Percentiles rank a stretch among this genome's conserved stretches.
Evolutionary conservation across 1,139 yeast genomes (phyloP).

Genomic region (Candida freyschussii): DNA sequence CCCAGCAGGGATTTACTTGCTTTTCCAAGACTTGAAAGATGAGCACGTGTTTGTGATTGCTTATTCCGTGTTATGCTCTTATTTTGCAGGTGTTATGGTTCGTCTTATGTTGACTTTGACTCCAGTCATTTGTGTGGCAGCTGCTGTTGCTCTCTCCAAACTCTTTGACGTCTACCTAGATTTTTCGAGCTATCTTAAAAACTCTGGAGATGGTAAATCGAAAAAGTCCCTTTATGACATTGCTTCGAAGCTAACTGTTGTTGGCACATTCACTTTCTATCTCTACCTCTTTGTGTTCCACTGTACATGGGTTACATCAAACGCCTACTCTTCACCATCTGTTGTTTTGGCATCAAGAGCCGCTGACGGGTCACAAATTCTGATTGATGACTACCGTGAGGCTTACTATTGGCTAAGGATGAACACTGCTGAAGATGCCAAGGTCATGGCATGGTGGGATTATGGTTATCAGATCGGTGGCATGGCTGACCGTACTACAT

Average conservation of each 20-base stretch:
- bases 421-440: slow-evolving; percentile 96
- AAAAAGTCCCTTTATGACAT: slow-evolving; percentile 33
- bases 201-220: slow-evolving; percentile 4
- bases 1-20: slow-evolving; percentile 94
- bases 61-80: slow-evolving; percentile 86
- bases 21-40: slow-evolving; percentile 84
- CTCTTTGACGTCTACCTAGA: slow-evolving; percentile 80
- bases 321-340: slow-evolving; percentile 96
- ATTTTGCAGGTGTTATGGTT: slow-evolving; percentile 99
- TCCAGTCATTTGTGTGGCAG: slow-evolving; percentile 90
- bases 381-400: slow-evolving; percentile 97
- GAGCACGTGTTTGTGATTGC: slow-evolving; percentile 92
- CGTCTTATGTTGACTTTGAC: slow-evolving; percentile 96
- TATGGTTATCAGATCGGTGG: slow-evolving; percentile 99
- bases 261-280: slow-evolving; percentile 70
- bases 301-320: slow-evolving; percentile 96
- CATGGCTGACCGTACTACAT: slow-evolving; percentile 98
- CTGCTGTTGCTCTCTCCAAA: slow-evolving; percentile 82
- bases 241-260: slow-evolving; percentile 56
- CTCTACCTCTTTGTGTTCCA: slow-evolving; percentile 82
- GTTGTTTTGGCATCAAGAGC: slow-evolving; percentile 84
- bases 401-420: slow-evolving; percentile 98
- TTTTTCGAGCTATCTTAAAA: slow-evolving; percentile 43
- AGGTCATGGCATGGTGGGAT: slow-evolving; percentile 99
- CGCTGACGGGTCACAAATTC: slow-evolving; percentile 79